Base-by-base conservation (phyloP, 2,329 filamentous ascomycete species). In the Ceratocystiopsis sp. region DNA sequence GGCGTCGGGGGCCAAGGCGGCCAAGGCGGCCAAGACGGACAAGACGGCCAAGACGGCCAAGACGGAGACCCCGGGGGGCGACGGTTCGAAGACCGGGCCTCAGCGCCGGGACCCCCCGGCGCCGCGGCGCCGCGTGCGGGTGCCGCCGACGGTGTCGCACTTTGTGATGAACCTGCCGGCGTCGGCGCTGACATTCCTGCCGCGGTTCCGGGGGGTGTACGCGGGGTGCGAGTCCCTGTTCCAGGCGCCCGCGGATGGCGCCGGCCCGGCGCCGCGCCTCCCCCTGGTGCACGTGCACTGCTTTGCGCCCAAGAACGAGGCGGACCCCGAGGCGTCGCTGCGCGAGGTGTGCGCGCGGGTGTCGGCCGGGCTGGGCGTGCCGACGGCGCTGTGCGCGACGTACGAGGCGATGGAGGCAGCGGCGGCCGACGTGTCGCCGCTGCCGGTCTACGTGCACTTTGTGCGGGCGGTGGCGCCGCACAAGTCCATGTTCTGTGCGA, bases 101-200 rank as follows among this genome's bases (percentile, higher is more conserved):
- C 10, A 45, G 16, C 32, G 11, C 18, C 38, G 19, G 13, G 6
- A 18, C 13, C 11, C 17, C 16, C 35, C 14, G 19, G 37, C 3
- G 33, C 33, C 33, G 33, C 41, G 29, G 13, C 19, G 8, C 6
- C 18, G 34, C 9, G 56, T 75, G 25, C 63, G 67, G 12, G 67
- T 86, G 38, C 89, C 89, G 3, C 69, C 70, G 3, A 78, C 79
- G 35, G 84, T 96, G 57, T 72, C 78, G n/a, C 91, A 96, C 64
- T 98, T 87, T 59, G 82, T 96, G 51, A 95, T 98, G 84, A 98
- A 98, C 61, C 78, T 98, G 15, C 91, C 91, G 1, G 91, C 87
- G 1, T 82, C 78, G 1, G 89, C 91, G 1, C 79, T 91, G 47
- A 78, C 82, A 46, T 98, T 98, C 57, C 69, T 95, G 18, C 66